Percentiles rank a stretch among this genome's conserved stretches.
Conservation (phyloP, 1,284 basidiomycete species). For the Chiua sp. region DNA sequence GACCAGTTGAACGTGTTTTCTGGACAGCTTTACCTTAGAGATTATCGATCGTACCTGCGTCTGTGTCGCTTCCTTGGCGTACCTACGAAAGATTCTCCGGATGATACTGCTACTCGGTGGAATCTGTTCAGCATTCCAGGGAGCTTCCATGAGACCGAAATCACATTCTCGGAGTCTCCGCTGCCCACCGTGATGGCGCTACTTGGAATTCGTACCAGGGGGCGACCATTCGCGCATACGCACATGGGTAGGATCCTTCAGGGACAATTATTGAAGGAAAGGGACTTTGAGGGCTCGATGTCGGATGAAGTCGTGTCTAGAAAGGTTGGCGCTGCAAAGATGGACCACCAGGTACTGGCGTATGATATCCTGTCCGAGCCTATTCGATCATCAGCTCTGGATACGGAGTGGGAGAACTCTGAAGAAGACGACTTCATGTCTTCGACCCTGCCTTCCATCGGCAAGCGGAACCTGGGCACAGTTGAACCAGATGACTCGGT, state of each 20-base stretch:
- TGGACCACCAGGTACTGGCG: too few relatives aligned
- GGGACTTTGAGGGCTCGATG: too few relatives aligned
- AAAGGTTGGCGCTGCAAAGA: too few relatives aligned
- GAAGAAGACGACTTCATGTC: too few relatives aligned
- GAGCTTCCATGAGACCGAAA: not conserved
- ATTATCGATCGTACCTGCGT: conserved; percentile 34
- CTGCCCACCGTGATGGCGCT: not conserved
- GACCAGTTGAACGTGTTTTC: conserved; percentile 39
- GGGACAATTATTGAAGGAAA: not conserved
- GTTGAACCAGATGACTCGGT: too few relatives aligned
- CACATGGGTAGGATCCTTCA: conserved; percentile 2
- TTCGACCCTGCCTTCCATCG: too few relatives aligned
- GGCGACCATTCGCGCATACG: not conserved
- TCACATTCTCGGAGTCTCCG: not conserved
- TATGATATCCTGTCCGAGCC: too few relatives aligned
- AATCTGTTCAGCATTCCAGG: not conserved
- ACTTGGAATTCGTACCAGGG: not conserved
- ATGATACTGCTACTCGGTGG: not conserved
- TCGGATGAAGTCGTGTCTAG: too few relatives aligned
- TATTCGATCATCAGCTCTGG: too few relatives aligned
- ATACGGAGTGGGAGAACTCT: too few relatives aligned
- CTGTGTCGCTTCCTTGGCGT: not conserved
- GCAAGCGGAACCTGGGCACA: too few relatives aligned
- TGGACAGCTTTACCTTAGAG: conserved; percentile 26
- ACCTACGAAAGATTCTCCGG: not conserved